Evolutionary conservation across 2,329 filamentous ascomycete species (phyloP).

Genomic region (Clarireedia homoeocarpa): DNA sequence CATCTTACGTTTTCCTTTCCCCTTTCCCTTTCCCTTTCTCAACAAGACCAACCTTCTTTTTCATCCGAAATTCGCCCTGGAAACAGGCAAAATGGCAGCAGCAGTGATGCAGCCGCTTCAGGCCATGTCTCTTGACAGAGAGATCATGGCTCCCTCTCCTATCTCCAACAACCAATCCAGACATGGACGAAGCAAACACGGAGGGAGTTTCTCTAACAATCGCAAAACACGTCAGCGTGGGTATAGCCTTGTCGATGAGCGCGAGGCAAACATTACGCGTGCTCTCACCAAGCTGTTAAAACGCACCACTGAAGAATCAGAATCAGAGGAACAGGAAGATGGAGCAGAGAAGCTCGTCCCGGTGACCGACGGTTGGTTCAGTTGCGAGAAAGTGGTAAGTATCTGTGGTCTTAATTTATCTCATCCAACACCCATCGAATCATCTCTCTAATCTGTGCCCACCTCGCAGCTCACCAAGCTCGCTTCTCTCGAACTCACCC

Average conservation of each 20-base stretch:
- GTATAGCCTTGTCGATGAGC: constrained; percentile 36
- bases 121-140: constrained; percentile 22
- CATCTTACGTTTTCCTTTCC: neutral
- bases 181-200: constrained; percentile 27
- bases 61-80: neutral
- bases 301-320: constrained; percentile 30
- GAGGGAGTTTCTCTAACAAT: constrained; percentile 28
- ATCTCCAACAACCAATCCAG: constrained; percentile 25
- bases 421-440: neutral
- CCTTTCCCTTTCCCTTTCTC: neutral
- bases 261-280: constrained; percentile 34
- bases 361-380: constrained; percentile 35
- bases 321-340: constrained; percentile 31
- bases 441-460: constrained; percentile 26
- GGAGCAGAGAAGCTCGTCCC: constrained; percentile 32
- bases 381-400: constrained; percentile 34
- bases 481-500: constrained; percentile 29
- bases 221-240: constrained; percentile 29
- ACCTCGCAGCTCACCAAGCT: constrained; percentile 5
- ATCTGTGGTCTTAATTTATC: neutral
- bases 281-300: constrained; percentile 36
- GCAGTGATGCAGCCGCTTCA: constrained; percentile 25
- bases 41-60: neutral
- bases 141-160: constrained; percentile 29
- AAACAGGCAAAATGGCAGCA: constrained; percentile 23